phyloP scores from a whole-genome alignment of 179 eudicot species.

The Pouteria campechiana region DNA sequence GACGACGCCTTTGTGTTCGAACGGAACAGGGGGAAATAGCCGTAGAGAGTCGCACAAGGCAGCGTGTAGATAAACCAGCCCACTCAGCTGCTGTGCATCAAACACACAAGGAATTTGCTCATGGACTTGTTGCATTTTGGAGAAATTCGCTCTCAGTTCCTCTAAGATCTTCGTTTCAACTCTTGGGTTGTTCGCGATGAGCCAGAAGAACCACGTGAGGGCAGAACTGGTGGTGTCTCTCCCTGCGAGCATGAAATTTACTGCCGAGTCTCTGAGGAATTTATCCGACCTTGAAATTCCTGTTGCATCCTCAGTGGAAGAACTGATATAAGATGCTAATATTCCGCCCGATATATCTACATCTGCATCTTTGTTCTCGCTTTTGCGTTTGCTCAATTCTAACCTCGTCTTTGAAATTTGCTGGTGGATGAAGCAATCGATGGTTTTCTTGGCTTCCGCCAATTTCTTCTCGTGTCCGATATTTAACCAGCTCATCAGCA shows the following conservation, averaged over 20 bases:
- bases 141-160: conserved; percentile 16
- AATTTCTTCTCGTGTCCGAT: conserved; percentile 13
- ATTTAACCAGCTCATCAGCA: conserved; percentile 6
- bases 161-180: conserved; percentile 25
- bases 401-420: background rate
- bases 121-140: conserved; percentile 8
- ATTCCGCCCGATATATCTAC: conserved; percentile 7
- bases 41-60: conserved; percentile 36
- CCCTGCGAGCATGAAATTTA: conserved; percentile 39
- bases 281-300: conserved; percentile 16
- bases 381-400: background rate
- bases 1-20: conserved; percentile 30
- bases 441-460: background rate
- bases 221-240: conserved; percentile 52
- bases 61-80: conserved; percentile 38
- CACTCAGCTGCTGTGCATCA: conserved; percentile 17
- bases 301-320: background rate
- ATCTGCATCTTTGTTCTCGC: background rate
- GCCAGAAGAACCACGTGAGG: conserved; percentile 51
- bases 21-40: conserved; percentile 51
- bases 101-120: conserved; percentile 10
- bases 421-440: conserved; percentile 10
- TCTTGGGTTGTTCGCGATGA: conserved; percentile 27
- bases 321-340: conserved; percentile 21
- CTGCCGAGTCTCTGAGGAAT: conserved; percentile 35